These are phyloP conservation scores for Dryadomyces quercivorus DNA, from an alignment of 2,329 filamentous ascomycete species.

Conservation along the genomic window DNA sequence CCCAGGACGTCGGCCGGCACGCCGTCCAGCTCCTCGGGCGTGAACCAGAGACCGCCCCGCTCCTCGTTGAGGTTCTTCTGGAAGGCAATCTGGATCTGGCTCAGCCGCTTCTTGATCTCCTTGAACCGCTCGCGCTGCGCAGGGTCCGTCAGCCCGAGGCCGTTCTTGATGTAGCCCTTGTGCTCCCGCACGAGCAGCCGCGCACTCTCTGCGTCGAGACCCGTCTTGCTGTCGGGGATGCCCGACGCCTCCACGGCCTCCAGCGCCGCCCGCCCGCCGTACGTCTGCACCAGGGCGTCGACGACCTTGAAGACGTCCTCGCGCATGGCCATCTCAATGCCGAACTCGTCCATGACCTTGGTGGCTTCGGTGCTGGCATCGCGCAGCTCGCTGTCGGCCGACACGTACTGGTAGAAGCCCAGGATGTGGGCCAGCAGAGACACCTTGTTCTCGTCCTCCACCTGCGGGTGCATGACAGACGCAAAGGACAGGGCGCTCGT, in stretches of 20 bases:
- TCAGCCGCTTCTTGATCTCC: conserved; percentile 71
- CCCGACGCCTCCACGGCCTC: conserved; percentile 20
- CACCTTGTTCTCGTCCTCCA: conserved; percentile 57
- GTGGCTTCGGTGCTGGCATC: conserved; percentile 68
- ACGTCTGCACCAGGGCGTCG: conserved; percentile 42
- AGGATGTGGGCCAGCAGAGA: conserved; percentile 52
- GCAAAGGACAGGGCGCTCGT: conserved; percentile 40
- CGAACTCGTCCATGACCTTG: conserved; percentile 63
- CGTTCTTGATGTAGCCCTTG: conserved; percentile 66
- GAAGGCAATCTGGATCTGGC: conserved; percentile 61
- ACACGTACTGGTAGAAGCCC: conserved; percentile 72
- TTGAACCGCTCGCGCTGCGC: conserved; percentile 68
- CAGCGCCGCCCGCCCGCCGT: conserved; percentile 29
- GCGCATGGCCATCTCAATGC: conserved; percentile 68
- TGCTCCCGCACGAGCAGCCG: conserved; percentile 67
- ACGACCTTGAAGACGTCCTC: conserved; percentile 66
- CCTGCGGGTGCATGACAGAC: conserved; percentile 52
- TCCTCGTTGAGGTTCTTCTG: conserved; percentile 77
- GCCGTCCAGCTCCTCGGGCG: conserved; percentile 58
- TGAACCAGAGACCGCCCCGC: conserved; percentile 70
- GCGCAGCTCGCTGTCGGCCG: conserved; percentile 52
- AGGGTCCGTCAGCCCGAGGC: conserved; percentile 58
- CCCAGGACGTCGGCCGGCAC: conserved; percentile 59
- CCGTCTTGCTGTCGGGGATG: conserved; percentile 18
- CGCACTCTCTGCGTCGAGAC: conserved; percentile 54